Percentiles rank a stretch among this genome's conserved stretches.
Conservation (phyloP, 2,329 filamentous ascomycete species). For the Periconia sp. region DNA sequence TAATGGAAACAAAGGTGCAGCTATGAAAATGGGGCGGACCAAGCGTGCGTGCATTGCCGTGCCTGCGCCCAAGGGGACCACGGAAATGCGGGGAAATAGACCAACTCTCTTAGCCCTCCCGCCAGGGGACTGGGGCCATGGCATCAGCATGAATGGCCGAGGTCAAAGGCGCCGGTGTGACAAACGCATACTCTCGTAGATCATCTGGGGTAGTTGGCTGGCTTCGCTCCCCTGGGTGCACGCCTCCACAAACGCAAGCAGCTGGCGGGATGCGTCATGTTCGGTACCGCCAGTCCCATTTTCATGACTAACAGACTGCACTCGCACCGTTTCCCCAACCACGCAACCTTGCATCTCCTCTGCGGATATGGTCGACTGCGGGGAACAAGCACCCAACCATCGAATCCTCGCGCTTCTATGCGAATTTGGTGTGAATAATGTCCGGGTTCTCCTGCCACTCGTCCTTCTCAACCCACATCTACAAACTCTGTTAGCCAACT, state of each 20-base stretch:
- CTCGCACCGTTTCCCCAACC: slow-evolving; percentile 25
- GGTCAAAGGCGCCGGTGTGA: background rate
- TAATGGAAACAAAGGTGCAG: slow-evolving; percentile 32
- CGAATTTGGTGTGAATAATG: slow-evolving; percentile 98
- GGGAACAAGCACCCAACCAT: background rate
- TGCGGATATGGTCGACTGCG: background rate
- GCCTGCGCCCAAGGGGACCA: background rate
- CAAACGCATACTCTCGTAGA: slow-evolving; percentile 24
- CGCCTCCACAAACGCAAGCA: slow-evolving; percentile 21
- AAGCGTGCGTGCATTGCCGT: background rate
- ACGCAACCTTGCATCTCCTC: background rate
- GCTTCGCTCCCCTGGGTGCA: slow-evolving; percentile 7
- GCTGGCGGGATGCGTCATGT: slow-evolving; percentile 23
- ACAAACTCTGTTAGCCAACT: slow-evolving; percentile 36
- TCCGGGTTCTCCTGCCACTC: slow-evolving; percentile 99
- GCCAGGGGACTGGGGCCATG: slow-evolving; percentile 11
- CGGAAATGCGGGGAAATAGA: slow-evolving; percentile 40
- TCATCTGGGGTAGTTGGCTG: slow-evolving; percentile 8
- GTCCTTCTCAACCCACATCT: slow-evolving; percentile 99
- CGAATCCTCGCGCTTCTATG: slow-evolving; percentile 53
- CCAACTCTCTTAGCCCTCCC: slow-evolving; percentile 34
- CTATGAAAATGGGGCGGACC: slow-evolving; percentile 13
- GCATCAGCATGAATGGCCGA: background rate
- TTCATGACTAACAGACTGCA: slow-evolving; percentile 40
- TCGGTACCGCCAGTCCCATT: slow-evolving; percentile 27